Conservation (phyloP, 2,329 filamentous ascomycete genomes). For the Fonsecaea monophora region DNA sequence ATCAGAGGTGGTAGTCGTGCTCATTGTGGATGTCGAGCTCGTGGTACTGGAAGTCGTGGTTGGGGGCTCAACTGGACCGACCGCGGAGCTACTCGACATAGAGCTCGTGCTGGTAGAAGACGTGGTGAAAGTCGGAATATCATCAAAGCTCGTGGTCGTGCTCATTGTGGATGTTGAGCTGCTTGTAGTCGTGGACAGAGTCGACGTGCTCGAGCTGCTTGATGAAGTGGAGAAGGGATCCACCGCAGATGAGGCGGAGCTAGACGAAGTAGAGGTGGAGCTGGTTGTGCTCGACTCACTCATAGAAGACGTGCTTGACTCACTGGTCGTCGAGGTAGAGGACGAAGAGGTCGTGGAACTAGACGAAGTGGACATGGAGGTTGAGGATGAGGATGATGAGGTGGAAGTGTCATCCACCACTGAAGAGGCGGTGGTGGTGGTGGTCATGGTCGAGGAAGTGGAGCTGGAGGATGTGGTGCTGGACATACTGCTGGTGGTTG, state of each 20-base stretch:
- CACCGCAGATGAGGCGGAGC: background rate
- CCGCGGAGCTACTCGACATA: background rate
- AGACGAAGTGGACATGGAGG: background rate
- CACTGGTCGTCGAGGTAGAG: background rate
- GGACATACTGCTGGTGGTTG: background rate
- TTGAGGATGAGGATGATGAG: background rate
- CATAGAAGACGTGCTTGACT: background rate
- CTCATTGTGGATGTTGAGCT: background rate
- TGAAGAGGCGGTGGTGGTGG: background rate
- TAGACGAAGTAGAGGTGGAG: background rate
- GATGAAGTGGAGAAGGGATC: background rate
- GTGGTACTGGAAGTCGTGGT: background rate
- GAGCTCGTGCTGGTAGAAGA: constrained; percentile 1
- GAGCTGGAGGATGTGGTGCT: background rate
- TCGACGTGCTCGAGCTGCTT: background rate
- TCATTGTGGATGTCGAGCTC: background rate
- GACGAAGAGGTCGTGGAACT: background rate
- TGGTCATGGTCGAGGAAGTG: background rate
- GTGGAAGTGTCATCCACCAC: background rate
- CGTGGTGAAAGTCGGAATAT: background rate
- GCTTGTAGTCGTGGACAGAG: background rate
- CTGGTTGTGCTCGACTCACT: background rate
- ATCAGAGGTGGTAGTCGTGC: no score
- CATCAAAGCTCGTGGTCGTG: constrained; percentile 4
- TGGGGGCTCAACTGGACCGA: background rate